Percentiles rank a stretch among this genome's conserved stretches.
Evolutionary conservation across 345 rosid species (phyloP).

Genomic region (Hibiscus trionum): DNA sequence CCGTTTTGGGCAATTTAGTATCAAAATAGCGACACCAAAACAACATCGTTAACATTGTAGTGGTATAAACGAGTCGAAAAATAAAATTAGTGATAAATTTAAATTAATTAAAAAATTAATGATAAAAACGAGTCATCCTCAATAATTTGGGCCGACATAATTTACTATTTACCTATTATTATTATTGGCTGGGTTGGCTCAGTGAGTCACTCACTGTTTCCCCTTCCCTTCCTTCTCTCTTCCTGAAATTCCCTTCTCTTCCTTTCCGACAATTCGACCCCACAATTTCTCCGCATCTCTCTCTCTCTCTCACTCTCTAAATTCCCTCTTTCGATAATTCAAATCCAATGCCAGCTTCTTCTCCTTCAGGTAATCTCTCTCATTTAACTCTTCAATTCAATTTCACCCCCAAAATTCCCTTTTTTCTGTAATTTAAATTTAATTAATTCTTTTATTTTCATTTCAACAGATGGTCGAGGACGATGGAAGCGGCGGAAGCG

Average conservation of each 20-base stretch:
- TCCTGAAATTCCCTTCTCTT: not conserved
- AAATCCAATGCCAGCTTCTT: conserved; percentile 8
- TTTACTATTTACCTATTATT: too few relatives aligned
- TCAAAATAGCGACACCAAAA: too few relatives aligned
- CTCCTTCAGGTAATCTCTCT: conserved; percentile 1
- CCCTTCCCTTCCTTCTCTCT: not conserved
- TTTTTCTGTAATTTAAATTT: not conserved
- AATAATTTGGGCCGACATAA: too few relatives aligned
- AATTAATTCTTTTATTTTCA: not conserved
- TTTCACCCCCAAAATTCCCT: not conserved
- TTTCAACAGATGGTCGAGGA: conserved; percentile 6
- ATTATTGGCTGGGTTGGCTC: not conserved
- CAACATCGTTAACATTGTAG: too few relatives aligned
- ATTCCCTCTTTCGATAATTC: not conserved
- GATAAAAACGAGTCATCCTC: too few relatives aligned
- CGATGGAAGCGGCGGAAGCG: conserved; percentile 15
- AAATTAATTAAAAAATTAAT: too few relatives aligned
- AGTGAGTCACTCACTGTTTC: not conserved
- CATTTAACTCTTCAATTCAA: not conserved
- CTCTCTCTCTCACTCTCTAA: not conserved
- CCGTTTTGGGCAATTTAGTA: too few relatives aligned
- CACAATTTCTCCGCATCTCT: not conserved
- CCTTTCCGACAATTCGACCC: not conserved
- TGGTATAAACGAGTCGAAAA: too few relatives aligned
- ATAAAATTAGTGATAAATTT: too few relatives aligned